Evolutionary conservation across 805 yeast genomes (phyloP), one percentile per base, ranked within the genome.

Genomic region (Saccharomyces jurei): DNA sequence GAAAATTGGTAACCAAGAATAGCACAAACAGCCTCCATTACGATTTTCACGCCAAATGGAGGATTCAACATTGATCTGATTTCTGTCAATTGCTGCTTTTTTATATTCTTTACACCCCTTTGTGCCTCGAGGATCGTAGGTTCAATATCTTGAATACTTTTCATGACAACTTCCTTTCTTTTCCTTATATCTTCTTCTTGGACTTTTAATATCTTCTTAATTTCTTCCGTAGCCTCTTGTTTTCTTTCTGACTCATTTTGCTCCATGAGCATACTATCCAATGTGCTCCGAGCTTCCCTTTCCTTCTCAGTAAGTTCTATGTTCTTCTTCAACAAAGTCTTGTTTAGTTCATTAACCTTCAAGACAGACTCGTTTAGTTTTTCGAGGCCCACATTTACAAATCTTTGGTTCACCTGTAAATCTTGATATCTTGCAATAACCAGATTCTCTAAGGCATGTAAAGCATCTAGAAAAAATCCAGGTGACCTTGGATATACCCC

Each of bases 231-330:
- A 6, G 94, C 90, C 56, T 87, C 96, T 55, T 87, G 86, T 60
- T 86, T 89, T 58, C 96, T 76, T 66, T 92, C 98, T 0, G 97
- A 92, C 61, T 89, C 96, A 64, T 88, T 89, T 65, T 92, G 98
- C 47, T 89, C 95, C 0, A 77, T 70, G 13, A 92, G 77, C 87
- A 92, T 89, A 53, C 74, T 81, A 62, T 84, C 81, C 46, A 92
- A 76, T 77, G 89, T 87, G 27, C 71, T 70, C 55, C 81, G 78
- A 0, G 97, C 96, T 58, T 86, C 87, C 13, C 68, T 60, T 54
- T 86, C 88, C 57, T 90, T 92, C 0, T 41, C 53, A 22, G 67
- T 65, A 30, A 92, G 73, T 25, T 71, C 71, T 1, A 54, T 59
- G 56, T 80, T 78, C 63, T 89, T 86, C 27, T 62, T 69, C 0